phyloP scores from a whole-genome alignment of 352 stramenopile genomes.

The Globisporangium parvum region DNA sequence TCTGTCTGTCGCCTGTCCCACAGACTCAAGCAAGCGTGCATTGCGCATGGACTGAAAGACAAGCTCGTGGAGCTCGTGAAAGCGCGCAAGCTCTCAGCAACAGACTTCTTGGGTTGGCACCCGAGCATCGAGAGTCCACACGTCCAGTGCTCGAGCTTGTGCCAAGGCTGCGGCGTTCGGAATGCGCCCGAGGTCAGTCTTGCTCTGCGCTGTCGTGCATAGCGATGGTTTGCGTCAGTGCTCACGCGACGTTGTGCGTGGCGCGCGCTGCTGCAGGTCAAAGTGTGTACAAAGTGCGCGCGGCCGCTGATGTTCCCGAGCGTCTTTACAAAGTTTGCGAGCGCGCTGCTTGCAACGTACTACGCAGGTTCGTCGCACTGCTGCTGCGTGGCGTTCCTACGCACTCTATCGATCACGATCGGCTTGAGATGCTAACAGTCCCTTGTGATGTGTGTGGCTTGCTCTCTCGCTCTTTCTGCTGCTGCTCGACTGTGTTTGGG shows the following conservation, averaged over 20 bases:
- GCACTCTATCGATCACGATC: not conserved
- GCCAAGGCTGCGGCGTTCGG: slow-evolving; percentile 62
- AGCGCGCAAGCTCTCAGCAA: slow-evolving; percentile 58
- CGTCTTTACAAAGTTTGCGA: slow-evolving; percentile 75
- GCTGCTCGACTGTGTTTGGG: no score
- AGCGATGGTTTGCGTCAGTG: no score
- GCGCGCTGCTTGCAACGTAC: slow-evolving; percentile 58
- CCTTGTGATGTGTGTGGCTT: not conserved
- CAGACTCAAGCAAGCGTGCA: slow-evolving; percentile 58
- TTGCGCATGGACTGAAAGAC: slow-evolving; percentile 50
- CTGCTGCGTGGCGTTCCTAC: not conserved
- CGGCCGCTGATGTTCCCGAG: slow-evolving; percentile 62
- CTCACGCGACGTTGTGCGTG: no score
- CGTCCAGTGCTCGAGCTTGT: slow-evolving; percentile 71
- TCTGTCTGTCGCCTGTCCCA: slow-evolving; percentile 40
- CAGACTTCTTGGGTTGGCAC: slow-evolving; percentile 79
- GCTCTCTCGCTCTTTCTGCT: not conserved
- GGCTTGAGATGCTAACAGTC: no score
- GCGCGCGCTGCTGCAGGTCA: not conserved
- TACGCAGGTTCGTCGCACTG: slow-evolving; percentile 50
- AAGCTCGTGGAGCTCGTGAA: slow-evolving; percentile 49
- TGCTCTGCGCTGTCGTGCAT: not conserved
- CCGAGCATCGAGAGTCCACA: slow-evolving; percentile 63
- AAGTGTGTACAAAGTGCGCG: slow-evolving; percentile 43
- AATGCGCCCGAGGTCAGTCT: slow-evolving; percentile 53